Conservation (phyloP, 169 alveolate species). For the Plasmodium billcollinsi region DNA sequence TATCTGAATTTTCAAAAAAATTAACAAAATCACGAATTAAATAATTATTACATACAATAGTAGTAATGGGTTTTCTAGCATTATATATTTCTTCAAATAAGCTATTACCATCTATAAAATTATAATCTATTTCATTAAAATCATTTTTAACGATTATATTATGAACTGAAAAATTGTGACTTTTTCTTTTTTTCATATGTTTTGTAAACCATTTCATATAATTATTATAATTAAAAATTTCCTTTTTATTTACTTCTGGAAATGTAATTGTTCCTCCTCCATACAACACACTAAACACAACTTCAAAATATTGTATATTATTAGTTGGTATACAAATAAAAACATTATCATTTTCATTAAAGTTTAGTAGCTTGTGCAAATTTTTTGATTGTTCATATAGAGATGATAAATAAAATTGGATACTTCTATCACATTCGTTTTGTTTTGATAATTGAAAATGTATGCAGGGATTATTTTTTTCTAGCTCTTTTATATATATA, state of each 20-base stretch:
- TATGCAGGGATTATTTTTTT: conserved; percentile 7
- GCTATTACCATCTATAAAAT: conserved; percentile 53
- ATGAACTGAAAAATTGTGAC: conserved; percentile 51
- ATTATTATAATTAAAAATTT: conserved; percentile 25
- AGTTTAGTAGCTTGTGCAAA: not conserved
- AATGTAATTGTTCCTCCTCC: conserved; percentile 29
- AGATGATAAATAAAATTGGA: conserved; percentile 30
- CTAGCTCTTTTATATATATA: not conserved
- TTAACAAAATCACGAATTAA: conserved; percentile 60
- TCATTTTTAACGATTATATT: conserved; percentile 43
- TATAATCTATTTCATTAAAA: conserved; percentile 27
- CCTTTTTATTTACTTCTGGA: conserved; percentile 52
- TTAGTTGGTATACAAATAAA: conserved; percentile 63
- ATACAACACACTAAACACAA: conserved; percentile 32
- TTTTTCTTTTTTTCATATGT: conserved; percentile 43
- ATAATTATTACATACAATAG: conserved; percentile 50
- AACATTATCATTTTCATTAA: conserved; percentile 18
- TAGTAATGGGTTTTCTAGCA: conserved; percentile 3
- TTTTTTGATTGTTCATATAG: conserved; percentile 33
- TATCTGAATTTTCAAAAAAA: conserved; percentile 60
- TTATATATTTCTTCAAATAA: conserved; percentile 66
- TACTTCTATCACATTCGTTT: conserved; percentile 69
- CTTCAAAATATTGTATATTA: conserved; percentile 61
- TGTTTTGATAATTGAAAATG: conserved; percentile 59
- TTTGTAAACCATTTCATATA: conserved; percentile 72